Evolutionary conservation across 345 rosid genomes (phyloP), one percentile per base, ranked within the genome.

Genomic region (Aethionema arabicum): DNA sequence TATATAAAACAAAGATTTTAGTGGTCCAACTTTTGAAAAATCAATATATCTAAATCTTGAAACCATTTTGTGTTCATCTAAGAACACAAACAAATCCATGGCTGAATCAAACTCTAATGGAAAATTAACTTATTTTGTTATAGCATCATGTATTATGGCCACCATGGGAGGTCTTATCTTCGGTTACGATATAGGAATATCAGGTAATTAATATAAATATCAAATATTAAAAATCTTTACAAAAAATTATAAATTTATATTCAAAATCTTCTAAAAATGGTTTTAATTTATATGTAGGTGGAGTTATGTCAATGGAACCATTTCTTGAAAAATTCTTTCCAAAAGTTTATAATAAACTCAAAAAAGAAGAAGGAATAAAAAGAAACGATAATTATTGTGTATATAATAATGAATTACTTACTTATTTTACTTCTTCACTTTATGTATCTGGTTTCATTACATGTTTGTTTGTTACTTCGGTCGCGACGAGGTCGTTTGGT

Each of bases 151-250:
- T 65, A 74, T 83, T 69, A 78, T 85, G 84, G 97, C 97, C 13
- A 88, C 87, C 77, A 87, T 78, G 84, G 97, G 97, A 61, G 97
- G 97, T 30, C 80, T 85, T 41, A 78, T 90, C 62, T 87, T 87
- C 43, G 95, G 97, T 70, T 90, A 87, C 62, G 97, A 90, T 74
- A 81, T 87, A 52, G 97, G 97, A 39, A 82, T 82, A 60, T 68
- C 92, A 66, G 95, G 96, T 88, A 32, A 32, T 73, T 46, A 15
- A 6, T 52, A 10, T 16, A 15, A 27, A 9, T 46, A 15, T n/a
- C 21, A n/a, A 56, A 35, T 40, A 39, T 29, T 33, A 6, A 44
- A 15, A 43, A n/a, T n/a, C n/a, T n/a, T n/a, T n/a, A n/a, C n/a
- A 43, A 44, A 29, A 44, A 6, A 40, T 40, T 4, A 8, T 4